A percentile compares a stretch with the other conserved stretches of the same genome.
Conservation (phyloP, 1,139 yeast species). For the Blastobotrys arbuscula region DNA sequence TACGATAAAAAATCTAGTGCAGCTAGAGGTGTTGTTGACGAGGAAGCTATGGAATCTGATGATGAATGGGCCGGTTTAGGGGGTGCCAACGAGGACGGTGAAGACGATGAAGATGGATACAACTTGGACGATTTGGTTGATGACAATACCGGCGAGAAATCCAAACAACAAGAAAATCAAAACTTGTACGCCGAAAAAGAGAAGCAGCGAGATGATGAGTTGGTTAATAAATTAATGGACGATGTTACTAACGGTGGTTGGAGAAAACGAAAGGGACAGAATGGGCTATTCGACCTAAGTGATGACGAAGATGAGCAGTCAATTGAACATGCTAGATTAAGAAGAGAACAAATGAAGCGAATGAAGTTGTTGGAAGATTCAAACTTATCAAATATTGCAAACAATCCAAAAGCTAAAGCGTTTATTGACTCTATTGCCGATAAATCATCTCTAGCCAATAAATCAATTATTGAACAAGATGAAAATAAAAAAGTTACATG, state of each 20-base stretch:
- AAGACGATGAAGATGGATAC: conserved; percentile 58
- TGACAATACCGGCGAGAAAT: conserved; percentile 55
- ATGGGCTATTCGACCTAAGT: conserved; percentile 61
- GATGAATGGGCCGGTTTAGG: conserved; percentile 95
- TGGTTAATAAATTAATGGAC: conserved; percentile 68
- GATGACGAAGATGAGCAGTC: conserved; percentile 59
- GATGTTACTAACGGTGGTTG: conserved; percentile 82
- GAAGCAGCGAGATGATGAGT: conserved; percentile 59
- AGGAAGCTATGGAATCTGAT: conserved; percentile 94
- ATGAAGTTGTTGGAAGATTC: conserved; percentile 52
- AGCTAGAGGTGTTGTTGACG: conserved; percentile 53
- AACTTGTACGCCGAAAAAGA: conserved; percentile 62
- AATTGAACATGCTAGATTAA: conserved; percentile 44
- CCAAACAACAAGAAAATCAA: conserved; percentile 57
- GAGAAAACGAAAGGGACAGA: conserved; percentile 55
- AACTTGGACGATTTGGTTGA: conserved; percentile 82
- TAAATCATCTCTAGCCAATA: conserved; percentile 11
- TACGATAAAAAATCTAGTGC: conserved; percentile 48
- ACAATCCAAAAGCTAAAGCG: conserved; percentile 60
- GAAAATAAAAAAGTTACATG: conserved; percentile 20
- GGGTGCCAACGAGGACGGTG: conserved; percentile 68
- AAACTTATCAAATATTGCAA: conserved; percentile 44
- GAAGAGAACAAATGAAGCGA: conserved; percentile 51
- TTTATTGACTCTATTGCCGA: conserved; percentile 71
- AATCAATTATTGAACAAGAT: conserved; percentile 20